Conservation (phyloP, 2,329 filamentous ascomycete genomes). For the Pyrenophora graminea region DNA sequence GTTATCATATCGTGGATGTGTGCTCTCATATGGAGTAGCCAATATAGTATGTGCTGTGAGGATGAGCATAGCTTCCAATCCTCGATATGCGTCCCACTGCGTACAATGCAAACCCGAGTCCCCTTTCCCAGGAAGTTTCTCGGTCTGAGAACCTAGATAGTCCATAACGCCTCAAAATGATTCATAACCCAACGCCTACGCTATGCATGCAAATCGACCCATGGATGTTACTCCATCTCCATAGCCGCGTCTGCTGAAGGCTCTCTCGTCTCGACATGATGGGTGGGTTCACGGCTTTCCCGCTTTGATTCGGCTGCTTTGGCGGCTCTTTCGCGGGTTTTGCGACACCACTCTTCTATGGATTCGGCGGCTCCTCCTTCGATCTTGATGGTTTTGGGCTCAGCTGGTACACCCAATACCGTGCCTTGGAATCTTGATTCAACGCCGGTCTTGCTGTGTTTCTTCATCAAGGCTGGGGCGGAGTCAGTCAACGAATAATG, state of each 20-base stretch:
- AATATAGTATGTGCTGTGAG: neutral
- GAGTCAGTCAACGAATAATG: conserved; percentile 20
- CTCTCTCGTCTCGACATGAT: conserved; percentile 23
- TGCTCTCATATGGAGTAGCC: neutral
- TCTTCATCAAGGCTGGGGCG: conserved; percentile 76
- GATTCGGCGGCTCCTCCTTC: conserved; percentile 75
- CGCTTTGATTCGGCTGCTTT: conserved; percentile 29
- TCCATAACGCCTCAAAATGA: conserved; percentile 21
- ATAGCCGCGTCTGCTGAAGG: conserved; percentile 31
- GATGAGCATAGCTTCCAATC: neutral
- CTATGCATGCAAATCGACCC: conserved; percentile 34
- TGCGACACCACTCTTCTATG: conserved; percentile 66
- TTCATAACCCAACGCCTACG: conserved; percentile 36
- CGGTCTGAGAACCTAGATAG: neutral
- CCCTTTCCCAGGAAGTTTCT: neutral
- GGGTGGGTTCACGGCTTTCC: conserved; percentile 25
- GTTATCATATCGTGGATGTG: neutral
- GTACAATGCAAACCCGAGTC: neutral
- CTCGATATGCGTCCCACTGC: neutral
- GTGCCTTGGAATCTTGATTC: conserved; percentile 86
- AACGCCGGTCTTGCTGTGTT: conserved; percentile 86
- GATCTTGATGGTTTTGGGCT: conserved; percentile 73
- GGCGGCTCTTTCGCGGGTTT: conserved; percentile 35
- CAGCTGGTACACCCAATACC: conserved; percentile 73
- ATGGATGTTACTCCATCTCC: conserved; percentile 28